Conservation (phyloP, 495 filamentous ascomycete species). For the Penicillium crystallinum region DNA sequence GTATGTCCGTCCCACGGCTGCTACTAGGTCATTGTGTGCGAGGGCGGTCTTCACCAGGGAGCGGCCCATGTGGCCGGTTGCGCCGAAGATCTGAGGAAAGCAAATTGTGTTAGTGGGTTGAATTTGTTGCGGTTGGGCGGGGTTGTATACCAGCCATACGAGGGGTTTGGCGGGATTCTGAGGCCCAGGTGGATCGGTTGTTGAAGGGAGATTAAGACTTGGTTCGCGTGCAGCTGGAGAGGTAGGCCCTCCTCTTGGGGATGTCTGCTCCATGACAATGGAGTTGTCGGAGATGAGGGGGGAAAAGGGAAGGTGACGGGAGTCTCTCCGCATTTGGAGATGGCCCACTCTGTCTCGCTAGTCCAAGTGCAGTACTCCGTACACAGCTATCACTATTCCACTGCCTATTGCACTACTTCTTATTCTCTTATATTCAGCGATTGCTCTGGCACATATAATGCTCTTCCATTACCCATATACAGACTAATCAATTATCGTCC, state of each 20-base stretch:
- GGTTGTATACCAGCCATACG: conserved; percentile 72
- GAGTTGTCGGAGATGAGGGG: neutral
- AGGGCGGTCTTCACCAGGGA: conserved; percentile 78
- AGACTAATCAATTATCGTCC: conserved; percentile 26
- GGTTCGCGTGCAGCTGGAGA: conserved; percentile 34
- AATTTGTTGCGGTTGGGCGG: conserved; percentile 1
- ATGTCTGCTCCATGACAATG: conserved; percentile 31
- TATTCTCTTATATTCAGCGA: neutral
- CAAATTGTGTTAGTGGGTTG: neutral
- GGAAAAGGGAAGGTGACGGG: neutral
- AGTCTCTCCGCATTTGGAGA: conserved; percentile 4
- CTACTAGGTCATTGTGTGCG: conserved; percentile 78
- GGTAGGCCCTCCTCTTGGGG: conserved; percentile 22
- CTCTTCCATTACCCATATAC: conserved; percentile 3
- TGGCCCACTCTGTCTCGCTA: neutral
- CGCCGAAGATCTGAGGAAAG: conserved; percentile 70
- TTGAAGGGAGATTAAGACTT: conserved; percentile 61
- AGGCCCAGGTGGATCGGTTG: conserved; percentile 73
- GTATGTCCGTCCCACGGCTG: conserved; percentile 79
- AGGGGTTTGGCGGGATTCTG: conserved; percentile 65
- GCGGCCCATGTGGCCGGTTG: conserved; percentile 92
- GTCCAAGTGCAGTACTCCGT: neutral
- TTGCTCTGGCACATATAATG: too few species aligned
- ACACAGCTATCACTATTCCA: too few species aligned
- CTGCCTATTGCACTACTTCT: too few species aligned